Base-by-base conservation (phyloP, 2,329 filamentous ascomycete genomes). In the Plectosphaerella sp. region DNA sequence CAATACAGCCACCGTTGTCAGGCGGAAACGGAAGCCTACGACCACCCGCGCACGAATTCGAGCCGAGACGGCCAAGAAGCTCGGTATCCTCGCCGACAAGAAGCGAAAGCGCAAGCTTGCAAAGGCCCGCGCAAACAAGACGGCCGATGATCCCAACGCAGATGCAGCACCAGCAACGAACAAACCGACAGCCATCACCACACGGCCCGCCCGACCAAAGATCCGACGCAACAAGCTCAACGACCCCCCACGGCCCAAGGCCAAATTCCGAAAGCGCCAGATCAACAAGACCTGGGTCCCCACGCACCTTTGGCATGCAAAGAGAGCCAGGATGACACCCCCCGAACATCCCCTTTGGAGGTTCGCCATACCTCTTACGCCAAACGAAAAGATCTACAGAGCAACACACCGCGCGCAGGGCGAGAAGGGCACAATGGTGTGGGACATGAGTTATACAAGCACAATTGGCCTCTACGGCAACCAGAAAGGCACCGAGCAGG, bases 391-490 rank as follows among this genome's bases (percentile, higher is more conserved):
- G 74, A 86, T 87, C 49, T 97, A 97, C 66, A 79, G 94, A 48
- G 84, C 90, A 45, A 94, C 90, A 0, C 91, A 97, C 72, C 84
- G 92, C 57, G 87, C 90, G 20, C 83, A 85, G 49, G 84, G 85
- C 25, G 79, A 86, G 49, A 83, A 86, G 58, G 92, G 94, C 5
- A 87, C 87, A 20, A 76, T 97, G 43, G 86, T 86, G 1, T 97
- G 93, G 91, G 94, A 99, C 69, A 89, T 84, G 75, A 97, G 92
- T 66, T 99, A 97, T 66, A 88, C 94, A 74, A 89, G 89, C 59
- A 96, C 91, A 1, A 87, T 97, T 58, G 80, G 86, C 14, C 66
- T 97, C 4, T 85, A 87, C 59, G 94, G 92, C 0, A 72, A 75
- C 14, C 73, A 82, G 41, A 68, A 73, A 28, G 86, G 85, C 50